phyloP scores from a whole-genome alignment of 441 rosid genomes.

The Kokia cookei region DNA sequence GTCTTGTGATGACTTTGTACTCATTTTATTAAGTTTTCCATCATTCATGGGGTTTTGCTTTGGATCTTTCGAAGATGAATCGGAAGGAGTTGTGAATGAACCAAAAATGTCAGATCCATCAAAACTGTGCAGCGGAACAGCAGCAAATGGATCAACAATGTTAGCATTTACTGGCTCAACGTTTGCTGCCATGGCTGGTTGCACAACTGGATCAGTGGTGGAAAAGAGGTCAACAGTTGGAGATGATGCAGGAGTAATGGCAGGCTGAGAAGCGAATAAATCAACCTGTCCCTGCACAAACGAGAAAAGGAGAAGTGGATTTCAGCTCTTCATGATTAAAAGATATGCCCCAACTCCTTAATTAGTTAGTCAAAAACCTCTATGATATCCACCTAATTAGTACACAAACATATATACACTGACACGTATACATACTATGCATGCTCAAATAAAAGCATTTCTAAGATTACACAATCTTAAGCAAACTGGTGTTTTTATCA shows the following conservation, averaged over 20 bases:
- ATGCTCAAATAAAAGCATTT: not conserved
- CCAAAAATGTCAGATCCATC: slow-evolving; percentile 88
- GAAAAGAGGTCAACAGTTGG: slow-evolving; percentile 59
- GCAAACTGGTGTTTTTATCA: not conserved
- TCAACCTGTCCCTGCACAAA: slow-evolving; percentile 57
- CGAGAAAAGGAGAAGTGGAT: not conserved
- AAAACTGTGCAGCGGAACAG: slow-evolving; percentile 71
- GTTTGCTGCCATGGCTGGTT: slow-evolving; percentile 35
- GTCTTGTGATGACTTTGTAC: slow-evolving; percentile 30
- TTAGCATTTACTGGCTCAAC: slow-evolving; percentile 28
- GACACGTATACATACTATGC: not conserved
- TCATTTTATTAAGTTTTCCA: slow-evolving; percentile 28
- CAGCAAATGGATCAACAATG: slow-evolving; percentile 77
- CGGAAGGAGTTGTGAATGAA: slow-evolving; percentile 57
- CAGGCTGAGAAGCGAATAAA: slow-evolving; percentile 60
- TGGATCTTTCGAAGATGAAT: slow-evolving; percentile 35
- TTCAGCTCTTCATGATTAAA: slow-evolving; percentile 1
- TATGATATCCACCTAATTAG: not conserved
- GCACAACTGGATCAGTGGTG: slow-evolving; percentile 39
- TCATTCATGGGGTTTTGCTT: slow-evolving; percentile 33
- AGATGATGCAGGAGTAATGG: slow-evolving; percentile 29
- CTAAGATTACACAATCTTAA: not conserved
- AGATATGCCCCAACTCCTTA: slow-evolving; percentile 6
- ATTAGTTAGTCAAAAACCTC: not conserved
- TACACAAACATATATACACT: not conserved